Conservation (phyloP, 2,329 filamentous ascomycete species). For the Bretziella fagacearum region DNA sequence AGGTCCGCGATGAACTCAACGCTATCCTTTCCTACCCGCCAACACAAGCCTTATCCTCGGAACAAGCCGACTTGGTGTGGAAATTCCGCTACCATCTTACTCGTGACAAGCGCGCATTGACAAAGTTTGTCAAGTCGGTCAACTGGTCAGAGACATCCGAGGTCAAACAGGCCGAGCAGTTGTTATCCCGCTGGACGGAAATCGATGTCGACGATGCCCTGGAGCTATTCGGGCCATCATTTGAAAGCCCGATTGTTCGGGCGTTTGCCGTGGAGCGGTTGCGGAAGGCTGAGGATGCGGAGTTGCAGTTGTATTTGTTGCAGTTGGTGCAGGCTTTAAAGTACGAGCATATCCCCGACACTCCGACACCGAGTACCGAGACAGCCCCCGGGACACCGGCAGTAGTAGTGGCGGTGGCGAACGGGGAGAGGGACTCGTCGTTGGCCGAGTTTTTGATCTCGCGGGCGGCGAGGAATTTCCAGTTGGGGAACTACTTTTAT, state of each 20-base stretch:
- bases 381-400: neutral
- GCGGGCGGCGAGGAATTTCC: slow-evolving; percentile 72
- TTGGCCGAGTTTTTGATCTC: slow-evolving; percentile 79
- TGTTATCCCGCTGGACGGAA: slow-evolving; percentile 85
- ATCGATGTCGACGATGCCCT: slow-evolving; percentile 95
- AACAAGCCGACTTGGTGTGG: slow-evolving; percentile 95
- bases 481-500: slow-evolving; percentile 84
- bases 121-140: slow-evolving; percentile 95
- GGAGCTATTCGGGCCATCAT: slow-evolving; percentile 80
- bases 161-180: slow-evolving; percentile 72
- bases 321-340: slow-evolving; percentile 94
- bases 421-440: slow-evolving; percentile 49
- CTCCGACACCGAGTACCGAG: neutral
- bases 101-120: slow-evolving; percentile 77
- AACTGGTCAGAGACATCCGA: slow-evolving; percentile 81
- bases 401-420: too few relatives aligned
- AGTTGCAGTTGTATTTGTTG: slow-evolving; percentile 76
- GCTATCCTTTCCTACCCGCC: slow-evolving; percentile 82
- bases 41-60: slow-evolving; percentile 68
- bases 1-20: slow-evolving; percentile 86
- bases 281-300: slow-evolving; percentile 80
- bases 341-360: slow-evolving; percentile 56
- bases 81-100: slow-evolving; percentile 92
- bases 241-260: slow-evolving; percentile 73
- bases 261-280: slow-evolving; percentile 87